phyloP scores from a whole-genome alignment of 768 basidiomycete species.

The Kockovaella imperatae region DNA sequence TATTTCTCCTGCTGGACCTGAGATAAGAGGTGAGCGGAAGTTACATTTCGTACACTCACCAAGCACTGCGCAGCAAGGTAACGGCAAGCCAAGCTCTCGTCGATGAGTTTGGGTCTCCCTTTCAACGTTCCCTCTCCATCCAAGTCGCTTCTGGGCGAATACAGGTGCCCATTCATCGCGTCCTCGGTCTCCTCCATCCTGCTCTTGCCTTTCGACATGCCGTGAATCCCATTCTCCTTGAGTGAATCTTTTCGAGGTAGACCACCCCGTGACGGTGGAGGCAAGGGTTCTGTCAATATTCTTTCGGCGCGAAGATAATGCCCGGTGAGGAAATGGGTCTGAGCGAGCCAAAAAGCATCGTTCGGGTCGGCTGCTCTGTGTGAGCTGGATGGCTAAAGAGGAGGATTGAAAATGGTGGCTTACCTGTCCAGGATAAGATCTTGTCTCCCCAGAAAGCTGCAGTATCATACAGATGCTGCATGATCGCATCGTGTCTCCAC shows the following conservation, averaged over 20 bases:
- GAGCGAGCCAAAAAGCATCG: constrained; percentile 98
- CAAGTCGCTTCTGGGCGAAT: not conserved
- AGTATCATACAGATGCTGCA: constrained; percentile 96
- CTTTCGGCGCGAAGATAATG: constrained; percentile 91
- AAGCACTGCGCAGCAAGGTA: constrained; percentile 95
- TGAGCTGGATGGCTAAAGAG: not conserved
- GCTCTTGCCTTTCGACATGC: constrained; percentile 27
- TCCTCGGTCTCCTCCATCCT: constrained; percentile 16
- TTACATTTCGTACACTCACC: constrained; percentile 46
- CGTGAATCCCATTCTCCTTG: not conserved
- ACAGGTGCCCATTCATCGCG: constrained; percentile 7
- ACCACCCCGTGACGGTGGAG: constrained; percentile 43
- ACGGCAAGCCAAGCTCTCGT: constrained; percentile 90
- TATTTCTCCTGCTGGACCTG: constrained; percentile 82
- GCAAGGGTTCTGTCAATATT: constrained; percentile 79
- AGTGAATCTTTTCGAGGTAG: not conserved
- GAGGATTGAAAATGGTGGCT: constrained; percentile 21
- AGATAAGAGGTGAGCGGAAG: not conserved
- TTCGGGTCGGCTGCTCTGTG: constrained; percentile 70
- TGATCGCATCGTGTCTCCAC: constrained; percentile 95
- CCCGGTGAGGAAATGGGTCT: constrained; percentile 91
- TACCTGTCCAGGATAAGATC: constrained; percentile 90
- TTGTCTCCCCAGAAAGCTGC: constrained; percentile 99
- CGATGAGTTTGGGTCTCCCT: constrained; percentile 68
- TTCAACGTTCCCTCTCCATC: constrained; percentile 15